Conservation (phyloP, 805 yeast genomes). For the Nakazawaea wyomingensis region DNA sequence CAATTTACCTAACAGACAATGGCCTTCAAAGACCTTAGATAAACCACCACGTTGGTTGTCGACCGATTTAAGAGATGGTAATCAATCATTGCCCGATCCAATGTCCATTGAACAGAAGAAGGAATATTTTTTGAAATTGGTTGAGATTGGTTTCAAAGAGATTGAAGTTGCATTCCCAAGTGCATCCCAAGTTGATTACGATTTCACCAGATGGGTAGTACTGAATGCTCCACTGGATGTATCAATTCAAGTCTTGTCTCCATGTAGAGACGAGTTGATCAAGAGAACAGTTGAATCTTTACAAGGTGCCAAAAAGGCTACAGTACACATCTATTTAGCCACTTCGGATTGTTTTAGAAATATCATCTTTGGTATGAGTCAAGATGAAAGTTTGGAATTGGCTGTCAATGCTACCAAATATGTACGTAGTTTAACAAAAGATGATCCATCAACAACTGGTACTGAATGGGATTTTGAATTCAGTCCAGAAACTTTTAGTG, state of each 20-base stretch:
- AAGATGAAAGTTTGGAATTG: slow-evolving; percentile 51
- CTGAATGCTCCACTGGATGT: slow-evolving; percentile 74
- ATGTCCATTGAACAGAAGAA: slow-evolving; percentile 79
- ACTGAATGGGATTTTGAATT: slow-evolving; percentile 76
- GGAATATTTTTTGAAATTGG: slow-evolving; percentile 59
- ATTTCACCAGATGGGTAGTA: slow-evolving; percentile 71
- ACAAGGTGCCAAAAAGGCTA: slow-evolving; percentile 71
- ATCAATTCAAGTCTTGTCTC: slow-evolving; percentile 68
- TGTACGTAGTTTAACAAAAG: slow-evolving; percentile 65
- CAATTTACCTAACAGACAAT: slow-evolving; percentile 54
- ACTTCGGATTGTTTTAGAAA: slow-evolving; percentile 70
- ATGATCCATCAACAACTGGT: slow-evolving; percentile 43
- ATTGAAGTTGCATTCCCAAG: slow-evolving; percentile 81
- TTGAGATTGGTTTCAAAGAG: slow-evolving; percentile 75
- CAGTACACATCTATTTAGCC: slow-evolving; percentile 71
- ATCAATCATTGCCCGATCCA: slow-evolving; percentile 82
- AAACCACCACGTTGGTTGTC: slow-evolving; percentile 80
- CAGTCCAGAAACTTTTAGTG: slow-evolving; percentile 77
- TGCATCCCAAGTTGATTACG: slow-evolving; percentile 77
- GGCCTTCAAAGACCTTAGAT: slow-evolving; percentile 59
- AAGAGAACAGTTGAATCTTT: slow-evolving; percentile 67
- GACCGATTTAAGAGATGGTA: slow-evolving; percentile 80
- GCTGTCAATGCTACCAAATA: slow-evolving; percentile 61
- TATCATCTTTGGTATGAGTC: slow-evolving; percentile 61
- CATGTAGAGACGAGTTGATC: slow-evolving; percentile 71